These are phyloP conservation scores for Scutellaria minor DNA, from an alignment of 257 asterid genomes.

Conservation along the genomic window DNA sequence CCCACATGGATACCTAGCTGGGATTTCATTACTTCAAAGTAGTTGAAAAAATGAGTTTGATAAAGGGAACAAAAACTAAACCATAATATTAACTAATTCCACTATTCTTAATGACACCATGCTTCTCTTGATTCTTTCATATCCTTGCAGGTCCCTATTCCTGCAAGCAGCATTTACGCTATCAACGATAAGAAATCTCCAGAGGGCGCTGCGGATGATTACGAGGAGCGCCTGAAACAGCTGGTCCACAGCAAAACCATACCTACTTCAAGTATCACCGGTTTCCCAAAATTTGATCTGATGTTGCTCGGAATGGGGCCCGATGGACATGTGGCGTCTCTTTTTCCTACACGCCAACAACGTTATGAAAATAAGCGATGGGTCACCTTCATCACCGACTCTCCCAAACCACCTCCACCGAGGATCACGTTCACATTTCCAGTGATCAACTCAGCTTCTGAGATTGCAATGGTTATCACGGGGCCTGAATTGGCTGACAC, in stretches of 20 bases:
- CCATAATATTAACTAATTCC: neutral
- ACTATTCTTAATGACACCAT: neutral
- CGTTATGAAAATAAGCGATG: constrained; percentile 64
- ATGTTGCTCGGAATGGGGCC: constrained; percentile 91
- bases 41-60: neutral
- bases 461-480: constrained; percentile 88
- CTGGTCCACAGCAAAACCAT: constrained; percentile 51
- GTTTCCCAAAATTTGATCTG: constrained; percentile 80
- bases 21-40: neutral
- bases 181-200: constrained; percentile 68
- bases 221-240: constrained; percentile 57
- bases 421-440: constrained; percentile 92
- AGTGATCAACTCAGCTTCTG: constrained; percentile 73
- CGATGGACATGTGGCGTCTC: constrained; percentile 88
- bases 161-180: constrained; percentile 55
- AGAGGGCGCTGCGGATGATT: constrained; percentile 71
- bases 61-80: neutral
- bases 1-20: neutral
- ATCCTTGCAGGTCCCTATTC: constrained; percentile 64
- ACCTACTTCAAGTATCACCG: constrained; percentile 48
- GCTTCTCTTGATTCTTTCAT: neutral
- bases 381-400: constrained; percentile 83
- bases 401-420: constrained; percentile 86
- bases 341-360: constrained; percentile 69
- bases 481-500: constrained; percentile 65